These are phyloP conservation scores for Boletellus emodensis DNA, from an alignment of 768 basidiomycete species.

Conservation along the genomic window DNA sequence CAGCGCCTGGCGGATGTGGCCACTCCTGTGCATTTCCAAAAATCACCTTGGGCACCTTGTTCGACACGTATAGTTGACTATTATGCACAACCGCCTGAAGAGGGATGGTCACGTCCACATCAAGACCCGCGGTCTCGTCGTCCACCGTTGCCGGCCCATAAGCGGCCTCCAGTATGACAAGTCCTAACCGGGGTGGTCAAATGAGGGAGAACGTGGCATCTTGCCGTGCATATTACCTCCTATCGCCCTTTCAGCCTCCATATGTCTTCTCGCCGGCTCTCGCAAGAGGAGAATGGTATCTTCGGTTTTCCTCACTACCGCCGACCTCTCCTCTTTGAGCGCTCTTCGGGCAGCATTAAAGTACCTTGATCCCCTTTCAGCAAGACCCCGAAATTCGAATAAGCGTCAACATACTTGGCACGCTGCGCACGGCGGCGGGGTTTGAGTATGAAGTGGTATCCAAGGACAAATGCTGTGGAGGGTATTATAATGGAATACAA, in stretches of 20 bases:
- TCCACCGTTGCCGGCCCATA: conserved; percentile 60
- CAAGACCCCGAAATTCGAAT: conserved; percentile 8
- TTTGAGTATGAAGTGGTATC: conserved; percentile 55
- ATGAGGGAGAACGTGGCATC: conserved; percentile 6
- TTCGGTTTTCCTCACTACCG: conserved; percentile 58
- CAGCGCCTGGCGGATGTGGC: background rate
- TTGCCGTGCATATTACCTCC: conserved; percentile 47
- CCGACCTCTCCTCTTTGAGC: conserved; percentile 60
- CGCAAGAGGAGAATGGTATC: conserved; percentile 60
- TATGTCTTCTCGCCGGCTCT: conserved; percentile 63
- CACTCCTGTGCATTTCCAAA: background rate
- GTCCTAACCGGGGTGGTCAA: conserved; percentile 42
- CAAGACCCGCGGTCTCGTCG: conserved; percentile 49
- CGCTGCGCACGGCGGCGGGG: conserved; percentile 53
- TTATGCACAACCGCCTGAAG: conserved; percentile 78
- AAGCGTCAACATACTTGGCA: conserved; percentile 40
- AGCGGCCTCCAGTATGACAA: conserved; percentile 70
- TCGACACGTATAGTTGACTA: conserved; percentile 75
- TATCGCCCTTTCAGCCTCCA: conserved; percentile 57
- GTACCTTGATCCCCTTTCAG: conserved; percentile 43
- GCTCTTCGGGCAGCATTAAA: conserved; percentile 62
- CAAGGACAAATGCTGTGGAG: conserved; percentile 46
- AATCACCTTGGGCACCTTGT: conserved; percentile 67
- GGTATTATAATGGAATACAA: conserved; percentile 53
- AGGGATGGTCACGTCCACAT: conserved; percentile 75